Percentiles rank a stretch among this genome's conserved stretches.
Evolutionary conservation across 23 red algal genomes (phyloP).

Genomic region (Chondrus crispus): DNA sequence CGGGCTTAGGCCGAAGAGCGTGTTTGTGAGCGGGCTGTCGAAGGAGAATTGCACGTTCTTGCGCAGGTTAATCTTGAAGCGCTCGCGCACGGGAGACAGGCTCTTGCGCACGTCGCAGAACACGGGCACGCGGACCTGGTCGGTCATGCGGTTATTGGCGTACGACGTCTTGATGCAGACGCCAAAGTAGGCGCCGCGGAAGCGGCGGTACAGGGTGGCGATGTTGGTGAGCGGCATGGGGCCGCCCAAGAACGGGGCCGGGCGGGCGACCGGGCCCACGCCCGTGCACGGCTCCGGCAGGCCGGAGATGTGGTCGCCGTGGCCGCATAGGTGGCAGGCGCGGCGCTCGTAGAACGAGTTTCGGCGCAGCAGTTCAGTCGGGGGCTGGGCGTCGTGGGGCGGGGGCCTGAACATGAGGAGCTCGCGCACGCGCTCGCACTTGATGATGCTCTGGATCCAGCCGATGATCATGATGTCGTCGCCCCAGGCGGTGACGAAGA

Average conservation of each 20-base stretch:
- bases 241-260: neutral
- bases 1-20: constrained; percentile 16
- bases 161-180: constrained; percentile 36
- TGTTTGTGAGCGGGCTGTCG: neutral
- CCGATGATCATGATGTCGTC: constrained; percentile 41
- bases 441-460: constrained; percentile 67
- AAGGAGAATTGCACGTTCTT: constrained; percentile 27
- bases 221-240: constrained; percentile 21
- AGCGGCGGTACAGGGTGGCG: constrained; percentile 44
- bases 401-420: constrained; percentile 34
- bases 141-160: neutral
- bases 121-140: constrained; percentile 4
- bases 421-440: constrained; percentile 48
- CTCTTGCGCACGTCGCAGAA: constrained; percentile 41
- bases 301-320: neutral
- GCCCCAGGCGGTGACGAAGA: constrained; percentile 45
- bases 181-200: constrained; percentile 52
- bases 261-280: neutral
- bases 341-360: constrained; percentile 65
- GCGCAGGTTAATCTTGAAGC: constrained; percentile 9
- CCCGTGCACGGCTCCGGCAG: constrained; percentile 34
- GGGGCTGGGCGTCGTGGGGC: neutral
- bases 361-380: constrained; percentile 19
- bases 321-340: constrained; percentile 32
- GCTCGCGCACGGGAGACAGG: neutral